Base-by-base conservation (phyloP, 2,329 filamentous ascomycete genomes). In the Aspergillus pseudonomiae region DNA sequence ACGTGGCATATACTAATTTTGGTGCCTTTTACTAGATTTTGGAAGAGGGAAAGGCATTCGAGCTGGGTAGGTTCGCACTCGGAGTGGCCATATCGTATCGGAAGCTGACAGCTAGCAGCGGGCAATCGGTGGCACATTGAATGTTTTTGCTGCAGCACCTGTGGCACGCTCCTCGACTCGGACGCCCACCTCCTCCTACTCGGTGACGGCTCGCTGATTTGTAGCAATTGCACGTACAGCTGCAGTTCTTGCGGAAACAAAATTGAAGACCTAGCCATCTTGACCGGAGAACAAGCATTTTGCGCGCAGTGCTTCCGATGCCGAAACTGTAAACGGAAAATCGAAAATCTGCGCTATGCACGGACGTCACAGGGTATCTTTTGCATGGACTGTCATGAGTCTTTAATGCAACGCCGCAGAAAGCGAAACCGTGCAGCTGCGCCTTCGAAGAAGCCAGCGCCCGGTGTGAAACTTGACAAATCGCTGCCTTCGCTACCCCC, bases 161-260 rank as follows among this genome's bases (percentile, higher is more conserved):
- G 94, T 84, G 88, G 89, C 74, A 97, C 94, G 65, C 89, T 97
- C 63, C 93, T 99, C 81, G 95, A 99, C 82, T 98, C 95, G 66
- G 94, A 99, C 77, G 95, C 95, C 72, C 98, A 98, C 80, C 89
- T 99, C 57, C 89, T 99, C 58, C 90, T 99, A 30, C 91, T 99
- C 67, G 95, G 95, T 77, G 95, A 99, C 81, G 95, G 95, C 69
- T 98, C 94, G 21, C 88, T 99, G 69, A 98, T 99, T 72, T 99
- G 95, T 85, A 98, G 97, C 83, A 97, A 97, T 80, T 99, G 95
- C 83, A 98, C 95, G 60, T 99, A 99, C 79, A 97, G 94, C 84
- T 99, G 95, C 84, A 97, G 89, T 79, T 94, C 94, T 60, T 99
- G 95, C 80, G 89, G 89, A 63, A 94, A 96, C 83, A 99, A 99